Base-by-base conservation (phyloP, 2,329 filamentous ascomycete species). In the Orbilia oligospora region DNA sequence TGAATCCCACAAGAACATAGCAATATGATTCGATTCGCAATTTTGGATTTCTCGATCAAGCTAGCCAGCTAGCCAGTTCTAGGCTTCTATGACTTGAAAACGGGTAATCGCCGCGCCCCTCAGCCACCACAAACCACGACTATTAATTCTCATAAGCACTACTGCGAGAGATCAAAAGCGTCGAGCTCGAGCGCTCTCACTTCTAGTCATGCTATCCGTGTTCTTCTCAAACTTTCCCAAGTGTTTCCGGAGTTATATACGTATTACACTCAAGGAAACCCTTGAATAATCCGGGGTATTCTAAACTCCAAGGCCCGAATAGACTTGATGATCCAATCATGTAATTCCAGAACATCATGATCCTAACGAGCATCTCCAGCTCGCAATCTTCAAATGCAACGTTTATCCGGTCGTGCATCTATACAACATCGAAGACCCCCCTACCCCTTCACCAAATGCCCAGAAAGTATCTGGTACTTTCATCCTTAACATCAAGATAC, bases 381-480 rank as follows among this genome's bases (percentile, higher is more conserved):
- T 61, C 56, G 18, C 56, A 61, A 61, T 61, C 56, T 27, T 44
- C 56, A 61, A 27, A 22, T 61, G 56, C 56, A 61, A 44, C 10
- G 44, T 66, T 66, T 51, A 66, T 53, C 63, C 63, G 63, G 44
- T 8, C 30, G 63, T 66, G 22, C 36, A 41, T 27, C 3, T 10
- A n/a, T 27, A 61, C 48, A 51, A 51, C 48, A 51, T 51, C 10
- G 48, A 51, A 5, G 24, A 33, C n/a, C 12, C 48, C 30, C 63
- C 22, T 22, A 33, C 44, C 61, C 58, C 22, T 36, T 18, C 18
- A n/a, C 24, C 22, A 12, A 33, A 36, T 6, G 10, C 18, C 16
- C 6, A 48, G 27, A 30, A 71, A 20, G 69, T 72, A 72, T 66
- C 58, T 49, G 69, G 69, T 72, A 72, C 69, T 56, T 65, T n/a